A percentile compares a stretch with the other conserved stretches of the same genome.
Conservation (phyloP, 805 yeast species). For the Jamesozyma hellenica region DNA sequence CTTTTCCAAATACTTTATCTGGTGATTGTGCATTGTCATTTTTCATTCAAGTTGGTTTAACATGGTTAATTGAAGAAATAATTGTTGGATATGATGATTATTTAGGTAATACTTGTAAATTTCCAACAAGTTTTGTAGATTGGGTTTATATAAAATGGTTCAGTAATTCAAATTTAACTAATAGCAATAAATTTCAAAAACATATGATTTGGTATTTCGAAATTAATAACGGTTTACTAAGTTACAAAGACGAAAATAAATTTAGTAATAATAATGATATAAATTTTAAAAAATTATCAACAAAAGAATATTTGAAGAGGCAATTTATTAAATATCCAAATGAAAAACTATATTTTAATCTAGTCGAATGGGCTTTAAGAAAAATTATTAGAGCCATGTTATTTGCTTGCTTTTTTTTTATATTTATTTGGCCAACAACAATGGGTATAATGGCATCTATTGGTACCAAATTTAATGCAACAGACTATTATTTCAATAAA, state of each 20-base stretch:
- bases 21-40: slow-evolving; percentile 21
- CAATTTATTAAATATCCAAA: slow-evolving; percentile 7
- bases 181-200: neutral
- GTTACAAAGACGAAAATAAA: neutral
- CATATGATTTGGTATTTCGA: slow-evolving; percentile 8
- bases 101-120: slow-evolving; percentile 2
- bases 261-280: slow-evolving; percentile 1
- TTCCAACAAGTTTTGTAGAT: neutral
- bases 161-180: neutral
- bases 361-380: slow-evolving; percentile 11
- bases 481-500: slow-evolving; percentile 13
- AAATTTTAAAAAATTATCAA: neutral
- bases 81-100: slow-evolving; percentile 17
- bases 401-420: slow-evolving; percentile 10
- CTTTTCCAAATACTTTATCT: slow-evolving; percentile 21
- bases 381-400: slow-evolving; percentile 13
- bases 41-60: slow-evolving; percentile 17
- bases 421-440: slow-evolving; percentile 21
- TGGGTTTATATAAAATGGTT: neutral
- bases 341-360: slow-evolving; percentile 7
- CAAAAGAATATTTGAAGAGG: neutral
- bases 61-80: slow-evolving; percentile 17
- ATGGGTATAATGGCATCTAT: slow-evolving; percentile 21
- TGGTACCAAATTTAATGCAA: slow-evolving; percentile 10
- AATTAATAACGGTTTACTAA: slow-evolving; percentile 7